A percentile compares a stretch with the other conserved stretches of the same genome.
These are phyloP conservation scores for Otatea glauca DNA, from an alignment of 176 grass and related monocot species.

Conservation along the genomic window DNA sequence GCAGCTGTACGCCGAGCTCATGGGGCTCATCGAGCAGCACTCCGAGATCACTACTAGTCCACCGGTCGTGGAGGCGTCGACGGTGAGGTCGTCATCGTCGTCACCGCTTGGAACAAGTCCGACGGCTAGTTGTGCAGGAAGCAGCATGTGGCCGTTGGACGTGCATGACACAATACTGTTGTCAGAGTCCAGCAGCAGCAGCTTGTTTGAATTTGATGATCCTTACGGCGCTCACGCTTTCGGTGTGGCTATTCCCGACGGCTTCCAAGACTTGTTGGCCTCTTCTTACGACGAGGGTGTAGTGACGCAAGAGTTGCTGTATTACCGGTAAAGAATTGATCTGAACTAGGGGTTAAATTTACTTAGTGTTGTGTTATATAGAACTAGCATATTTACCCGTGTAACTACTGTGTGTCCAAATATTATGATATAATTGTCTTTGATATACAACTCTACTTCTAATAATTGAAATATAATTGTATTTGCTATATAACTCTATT, in stretches of 20 bases:
- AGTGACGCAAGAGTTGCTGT: neutral
- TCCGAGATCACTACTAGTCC: neutral
- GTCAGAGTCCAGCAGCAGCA: constrained; percentile 28
- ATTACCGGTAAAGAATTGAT: constrained; percentile 8
- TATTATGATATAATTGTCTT: no score
- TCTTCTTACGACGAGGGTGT: constrained; percentile 46
- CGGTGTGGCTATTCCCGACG: neutral
- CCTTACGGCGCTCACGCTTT: constrained; percentile 3
- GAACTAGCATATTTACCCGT: no score
- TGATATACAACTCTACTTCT: no score
- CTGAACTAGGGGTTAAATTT: neutral
- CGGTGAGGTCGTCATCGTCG: neutral
- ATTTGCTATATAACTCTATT: no score
- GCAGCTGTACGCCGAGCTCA: constrained; percentile 54
- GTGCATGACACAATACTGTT: constrained; percentile 24
- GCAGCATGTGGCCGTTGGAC: constrained; percentile 35
- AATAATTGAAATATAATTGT: no score
- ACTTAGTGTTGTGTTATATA: no score
- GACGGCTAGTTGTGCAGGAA: neutral
- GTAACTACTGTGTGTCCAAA: no score
- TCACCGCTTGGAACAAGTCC: constrained; percentile 21
- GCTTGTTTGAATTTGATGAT: constrained; percentile 20
- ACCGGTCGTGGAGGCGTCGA: neutral
- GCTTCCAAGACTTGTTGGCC: constrained; percentile 46
- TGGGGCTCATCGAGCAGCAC: constrained; percentile 45